These are phyloP conservation scores for Colletotrichum horii DNA, from an alignment of 2,329 filamentous ascomycete genomes.

Conservation along the genomic window DNA sequence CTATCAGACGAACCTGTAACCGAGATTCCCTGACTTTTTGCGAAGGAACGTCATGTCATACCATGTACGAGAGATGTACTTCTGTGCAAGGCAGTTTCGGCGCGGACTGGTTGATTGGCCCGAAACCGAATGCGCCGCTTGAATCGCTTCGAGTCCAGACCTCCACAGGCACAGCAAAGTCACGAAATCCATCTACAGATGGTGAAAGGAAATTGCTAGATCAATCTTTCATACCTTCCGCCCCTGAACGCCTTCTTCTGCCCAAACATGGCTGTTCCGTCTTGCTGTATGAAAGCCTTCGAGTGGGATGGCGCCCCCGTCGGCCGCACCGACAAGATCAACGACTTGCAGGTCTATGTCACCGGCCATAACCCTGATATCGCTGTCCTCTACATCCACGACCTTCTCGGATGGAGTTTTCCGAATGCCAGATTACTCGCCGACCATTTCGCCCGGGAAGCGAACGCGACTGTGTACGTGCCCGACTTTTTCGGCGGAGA, in stretches of 20 bases:
- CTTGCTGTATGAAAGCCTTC: conserved; percentile 41
- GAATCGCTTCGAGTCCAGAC: not conserved
- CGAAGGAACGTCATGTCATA: not conserved
- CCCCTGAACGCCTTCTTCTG: not conserved
- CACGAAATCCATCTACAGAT: not conserved
- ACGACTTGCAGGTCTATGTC: conserved; percentile 38
- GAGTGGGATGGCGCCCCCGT: conserved; percentile 43
- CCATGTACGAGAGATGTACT: not conserved
- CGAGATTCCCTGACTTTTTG: not conserved
- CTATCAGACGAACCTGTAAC: not conserved
- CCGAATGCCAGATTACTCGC: conserved; percentile 49
- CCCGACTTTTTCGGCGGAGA: conserved; percentile 41
- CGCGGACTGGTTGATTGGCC: not conserved
- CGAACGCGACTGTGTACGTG: conserved; percentile 50
- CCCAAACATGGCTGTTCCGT: not conserved
- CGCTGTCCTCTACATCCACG: conserved; percentile 41
- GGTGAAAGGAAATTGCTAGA: not conserved
- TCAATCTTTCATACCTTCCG: not conserved
- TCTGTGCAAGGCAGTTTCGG: not conserved
- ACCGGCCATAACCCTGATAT: conserved; percentile 35
- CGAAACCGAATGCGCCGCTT: not conserved
- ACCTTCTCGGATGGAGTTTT: conserved; percentile 49
- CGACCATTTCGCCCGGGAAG: conserved; percentile 50
- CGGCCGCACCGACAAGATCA: conserved; percentile 37
- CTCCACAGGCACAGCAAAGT: not conserved